These are phyloP conservation scores for Acacia melanoxylon DNA, from an alignment of 306 rosid genomes.

Conservation along the genomic window DNA sequence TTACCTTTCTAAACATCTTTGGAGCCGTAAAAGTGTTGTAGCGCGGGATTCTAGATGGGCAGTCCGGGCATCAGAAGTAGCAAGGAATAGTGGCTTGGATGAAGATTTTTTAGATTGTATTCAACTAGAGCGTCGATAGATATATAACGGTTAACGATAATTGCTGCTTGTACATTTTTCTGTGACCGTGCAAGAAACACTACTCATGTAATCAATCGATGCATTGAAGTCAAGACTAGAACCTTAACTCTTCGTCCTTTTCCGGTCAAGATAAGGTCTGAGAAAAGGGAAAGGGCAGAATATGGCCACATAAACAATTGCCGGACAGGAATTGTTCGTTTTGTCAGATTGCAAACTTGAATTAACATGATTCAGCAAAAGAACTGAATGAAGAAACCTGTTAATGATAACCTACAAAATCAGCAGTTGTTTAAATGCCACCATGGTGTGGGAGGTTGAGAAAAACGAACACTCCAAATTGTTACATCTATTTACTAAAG, in stretches of 20 bases:
- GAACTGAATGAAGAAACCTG: conserved; percentile 7
- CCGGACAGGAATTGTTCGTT: conserved; percentile 12
- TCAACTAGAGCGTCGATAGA: neutral
- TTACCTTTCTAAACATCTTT: neutral
- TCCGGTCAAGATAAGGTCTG: neutral
- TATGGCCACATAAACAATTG: neutral
- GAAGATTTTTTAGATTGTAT: neutral
- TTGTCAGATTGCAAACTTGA: conserved; percentile 27
- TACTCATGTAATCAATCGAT: neutral
- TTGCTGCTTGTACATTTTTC: neutral
- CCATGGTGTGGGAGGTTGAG: neutral
- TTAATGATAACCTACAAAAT: conserved; percentile 35
- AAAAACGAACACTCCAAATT: conserved; percentile 30
- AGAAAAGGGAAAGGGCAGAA: neutral
- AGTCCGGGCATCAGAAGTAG: neutral
- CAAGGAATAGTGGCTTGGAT: neutral
- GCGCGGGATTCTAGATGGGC: neutral
- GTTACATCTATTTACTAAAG: conserved; percentile 23
- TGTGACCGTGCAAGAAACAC: neutral
- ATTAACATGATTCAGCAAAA: conserved; percentile 14
- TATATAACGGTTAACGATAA: neutral
- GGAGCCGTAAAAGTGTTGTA: neutral
- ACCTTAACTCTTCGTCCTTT: neutral
- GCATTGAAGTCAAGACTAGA: neutral
- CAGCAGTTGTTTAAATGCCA: conserved; percentile 36